These are phyloP conservation scores for Eutrema heterophyllum DNA, from an alignment of 345 rosid genomes.

Conservation along the genomic window DNA sequence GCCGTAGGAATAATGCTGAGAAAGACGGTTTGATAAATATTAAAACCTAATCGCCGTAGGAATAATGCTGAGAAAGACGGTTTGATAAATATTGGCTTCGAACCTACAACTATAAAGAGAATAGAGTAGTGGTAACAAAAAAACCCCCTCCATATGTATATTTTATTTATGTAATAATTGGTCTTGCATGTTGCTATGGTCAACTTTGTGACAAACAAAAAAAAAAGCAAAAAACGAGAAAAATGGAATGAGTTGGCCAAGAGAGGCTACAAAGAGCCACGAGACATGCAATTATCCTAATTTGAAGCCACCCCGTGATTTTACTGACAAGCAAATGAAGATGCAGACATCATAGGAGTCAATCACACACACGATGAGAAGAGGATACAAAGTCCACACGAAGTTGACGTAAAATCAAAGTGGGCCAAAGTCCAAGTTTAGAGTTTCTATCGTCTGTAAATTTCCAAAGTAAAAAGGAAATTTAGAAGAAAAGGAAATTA, in stretches of 20 bases:
- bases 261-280: slow-evolving; percentile 27
- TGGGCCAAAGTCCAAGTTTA: too few species aligned
- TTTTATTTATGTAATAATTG: background rate
- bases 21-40: background rate
- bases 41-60: too few species aligned
- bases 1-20: too few species aligned
- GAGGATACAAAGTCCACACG: too few species aligned
- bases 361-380: too few species aligned
- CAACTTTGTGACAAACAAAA: slow-evolving; percentile 4
- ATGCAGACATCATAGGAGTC: too few species aligned
- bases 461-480: too few species aligned
- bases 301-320: slow-evolving; percentile 32
- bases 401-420: too few species aligned
- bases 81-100: background rate
- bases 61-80: background rate
- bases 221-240: background rate
- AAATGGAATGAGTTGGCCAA: slow-evolving; percentile 25
- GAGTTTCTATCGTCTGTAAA: too few species aligned
- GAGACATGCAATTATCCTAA: slow-evolving; percentile 33
- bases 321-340: too few species aligned
- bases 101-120: background rate
- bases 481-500: too few species aligned
- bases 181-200: slow-evolving; percentile 25
- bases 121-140: background rate
- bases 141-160: background rate